A percentile compares a stretch with the other conserved stretches of the same genome.
These are phyloP conservation scores for Globisporangium megalacanthum DNA, from an alignment of 352 stramenopile genomes.

Conservation along the genomic window DNA sequence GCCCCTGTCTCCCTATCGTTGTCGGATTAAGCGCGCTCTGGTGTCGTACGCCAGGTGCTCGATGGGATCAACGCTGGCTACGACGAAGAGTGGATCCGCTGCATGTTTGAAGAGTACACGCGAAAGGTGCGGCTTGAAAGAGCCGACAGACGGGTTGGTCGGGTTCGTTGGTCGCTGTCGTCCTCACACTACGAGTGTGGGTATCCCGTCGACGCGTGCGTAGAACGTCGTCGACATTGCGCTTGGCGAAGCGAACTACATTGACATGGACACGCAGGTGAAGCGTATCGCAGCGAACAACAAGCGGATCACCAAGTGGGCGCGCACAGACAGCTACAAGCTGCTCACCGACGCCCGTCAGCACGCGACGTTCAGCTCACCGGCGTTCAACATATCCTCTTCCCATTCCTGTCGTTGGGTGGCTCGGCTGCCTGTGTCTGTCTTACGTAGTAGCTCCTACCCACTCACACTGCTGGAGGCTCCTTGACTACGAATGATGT, in stretches of 20 bases:
- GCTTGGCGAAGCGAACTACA: slow-evolving; percentile 70
- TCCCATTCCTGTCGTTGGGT: slow-evolving; percentile 19
- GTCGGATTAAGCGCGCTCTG: too few relatives aligned
- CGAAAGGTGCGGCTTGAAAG: slow-evolving; percentile 32
- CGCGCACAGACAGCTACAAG: slow-evolving; percentile 85
- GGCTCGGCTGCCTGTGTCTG: too few relatives aligned
- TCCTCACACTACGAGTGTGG: not conserved
- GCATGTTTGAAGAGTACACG: slow-evolving; percentile 88
- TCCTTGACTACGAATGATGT: slow-evolving; percentile 3
- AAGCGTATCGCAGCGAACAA: slow-evolving; percentile 80
- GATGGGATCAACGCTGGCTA: slow-evolving; percentile 75
- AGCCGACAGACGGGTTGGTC: too few relatives aligned
- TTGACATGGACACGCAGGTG: slow-evolving; percentile 62
- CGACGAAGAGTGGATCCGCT: slow-evolving; percentile 83
- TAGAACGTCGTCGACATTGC: slow-evolving; percentile 79
- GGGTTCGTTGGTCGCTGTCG: too few relatives aligned
- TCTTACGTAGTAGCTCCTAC: slow-evolving; percentile 16
- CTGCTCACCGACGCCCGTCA: slow-evolving; percentile 55
- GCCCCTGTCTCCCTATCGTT: too few relatives aligned
- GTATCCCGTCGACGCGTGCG: not conserved
- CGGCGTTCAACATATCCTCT: slow-evolving; percentile 86
- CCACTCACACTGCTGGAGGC: not conserved
- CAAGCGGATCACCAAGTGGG: slow-evolving; percentile 85
- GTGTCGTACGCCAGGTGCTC: slow-evolving; percentile 38
- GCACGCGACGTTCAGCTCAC: slow-evolving; percentile 35